Base-by-base conservation (phyloP, 352 stramenopile genomes). In the Globisporangium abappressorium region DNA sequence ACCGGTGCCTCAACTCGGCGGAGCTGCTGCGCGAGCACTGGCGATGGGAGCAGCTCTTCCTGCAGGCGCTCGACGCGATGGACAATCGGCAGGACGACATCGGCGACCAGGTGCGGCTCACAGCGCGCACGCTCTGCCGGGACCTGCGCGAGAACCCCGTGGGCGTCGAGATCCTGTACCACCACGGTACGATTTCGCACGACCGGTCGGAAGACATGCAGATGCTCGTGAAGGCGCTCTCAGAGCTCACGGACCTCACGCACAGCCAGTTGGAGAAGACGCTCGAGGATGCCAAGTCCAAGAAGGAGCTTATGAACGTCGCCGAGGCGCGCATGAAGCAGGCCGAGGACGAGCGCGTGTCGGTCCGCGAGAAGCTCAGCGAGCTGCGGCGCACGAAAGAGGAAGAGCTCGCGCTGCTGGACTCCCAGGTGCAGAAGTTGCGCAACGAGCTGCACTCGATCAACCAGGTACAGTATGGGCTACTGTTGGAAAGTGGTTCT, bases 261-360 rank as follows among this genome's bases (percentile, higher is more conserved):
- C 91, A 90, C 59, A 73, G 71, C 3, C 79, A 92, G 57, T 74
- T 96, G 33, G 85, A 92, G 57, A 95, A 92, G 66, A 94, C 87
- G 7, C 75, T 96, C 9, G 89, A 97, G 63, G 89, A 97, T 59
- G 84, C 88, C 57, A 90, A 90, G 66, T 90, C 88, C 43, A 91
- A 94, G 69, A 89, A 86, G 46, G 84, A 95, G 67, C 70, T 93
- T 38, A 85, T 95, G 79, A 76, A 84, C 12, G 76, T 89, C 55
- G 84, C 89, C 9, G 85, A 92, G 70, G 85, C 73, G 53, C 86
- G 89, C 33, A 84, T 93, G 73, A 89, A 94, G 56, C 87, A 94
- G 64, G 87, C 87, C 0, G 85, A 94, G 55, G 88, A 94, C 69
- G 88, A 97, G 60, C 81, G 87, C 7, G 73, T 83, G 41, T 65